Base-by-base conservation (phyloP, 1,139 yeast genomes). In the Yamadazyma triangularis region DNA sequence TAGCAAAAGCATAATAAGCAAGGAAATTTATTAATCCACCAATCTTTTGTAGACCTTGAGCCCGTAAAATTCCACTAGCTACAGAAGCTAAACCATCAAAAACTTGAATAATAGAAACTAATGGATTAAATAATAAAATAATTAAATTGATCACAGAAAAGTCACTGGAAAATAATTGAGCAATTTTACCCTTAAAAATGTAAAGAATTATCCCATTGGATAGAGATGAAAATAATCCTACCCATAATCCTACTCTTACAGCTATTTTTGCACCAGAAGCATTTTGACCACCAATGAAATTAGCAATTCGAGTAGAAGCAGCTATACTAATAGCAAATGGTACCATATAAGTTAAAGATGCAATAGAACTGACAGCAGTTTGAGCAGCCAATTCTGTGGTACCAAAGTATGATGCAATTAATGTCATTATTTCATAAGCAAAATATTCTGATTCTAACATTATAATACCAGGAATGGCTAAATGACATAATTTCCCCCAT, bases 311-410 rank as follows among this genome's bases (percentile, higher is more conserved):
- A 0, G 95, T 87, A 1, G 94, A 80, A 0, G 89, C 70, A 0
- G 95, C 94, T 29, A 87, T 87, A 25, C 95, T 81, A 4, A 86
- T 76, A 0, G 96, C 91, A 64, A 88, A 88, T 10, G 96, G 95
- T 10, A 85, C 70, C 82, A 86, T 88, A 47, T 84, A 88, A 1
- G 87, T 64, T 32, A 88, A 61, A 2, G 93, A 81, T 1, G 91
- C 89, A 31, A 86, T 68, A 4, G 94, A 81, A 4, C 93, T 79
- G 0, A 85, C 79, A 0, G 94, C 89, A 28, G 94, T 81, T 54
- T 88, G 96, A 0, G 95, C 91, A 0, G 95, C 96, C 42, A 88
- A 60, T 31, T 83, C 85, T 4, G 75, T 70, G 1, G 94, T 83
- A 3, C 96, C 96, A 47, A 84, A 81, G 41, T 78, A 77, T 1